A percentile compares a stretch with the other conserved stretches of the same genome.
phyloP scores from a whole-genome alignment of 164 flowering plant genomes.

The Saururus chinensis region DNA sequence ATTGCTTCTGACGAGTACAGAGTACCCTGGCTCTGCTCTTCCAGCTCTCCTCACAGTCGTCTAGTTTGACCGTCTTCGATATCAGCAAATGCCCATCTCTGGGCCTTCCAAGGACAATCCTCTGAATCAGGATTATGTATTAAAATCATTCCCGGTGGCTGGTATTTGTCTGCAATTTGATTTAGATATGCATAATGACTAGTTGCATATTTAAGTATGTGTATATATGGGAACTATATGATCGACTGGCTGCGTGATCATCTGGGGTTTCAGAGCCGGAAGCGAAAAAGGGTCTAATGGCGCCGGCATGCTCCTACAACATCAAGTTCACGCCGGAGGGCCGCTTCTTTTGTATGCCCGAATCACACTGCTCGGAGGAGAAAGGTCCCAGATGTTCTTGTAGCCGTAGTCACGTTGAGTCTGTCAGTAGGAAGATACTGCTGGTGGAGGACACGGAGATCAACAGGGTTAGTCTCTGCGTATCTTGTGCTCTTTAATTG shows the following conservation, averaged over 20 bases:
- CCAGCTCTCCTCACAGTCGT: not conserved
- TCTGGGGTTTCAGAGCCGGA: constrained; percentile 5
- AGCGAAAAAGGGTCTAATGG: not conserved
- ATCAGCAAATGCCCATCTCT: not conserved
- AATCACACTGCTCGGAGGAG: not conserved
- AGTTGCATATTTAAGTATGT: not conserved
- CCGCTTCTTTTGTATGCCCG: not conserved
- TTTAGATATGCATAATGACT: not conserved
- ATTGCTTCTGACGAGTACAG: not conserved
- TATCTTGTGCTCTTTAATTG: not conserved
- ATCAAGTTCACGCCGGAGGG: not conserved
- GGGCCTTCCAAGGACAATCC: not conserved
- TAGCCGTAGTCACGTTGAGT: not conserved
- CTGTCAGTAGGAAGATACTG: constrained; percentile 4
- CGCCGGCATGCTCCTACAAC: not conserved
- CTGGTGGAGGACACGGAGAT: constrained; percentile 13
- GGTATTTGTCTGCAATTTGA: not conserved
- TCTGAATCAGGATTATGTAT: too few species aligned
- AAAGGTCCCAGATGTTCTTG: not conserved
- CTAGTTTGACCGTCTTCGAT: not conserved
- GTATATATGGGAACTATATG: too few species aligned
- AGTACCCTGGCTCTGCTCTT: not conserved
- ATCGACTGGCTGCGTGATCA: too few species aligned
- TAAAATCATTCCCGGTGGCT: too few species aligned
- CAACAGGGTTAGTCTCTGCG: constrained; percentile 4